Base-by-base conservation (phyloP, 176 grass and related monocot genomes). In the Carex cristatella region DNA sequence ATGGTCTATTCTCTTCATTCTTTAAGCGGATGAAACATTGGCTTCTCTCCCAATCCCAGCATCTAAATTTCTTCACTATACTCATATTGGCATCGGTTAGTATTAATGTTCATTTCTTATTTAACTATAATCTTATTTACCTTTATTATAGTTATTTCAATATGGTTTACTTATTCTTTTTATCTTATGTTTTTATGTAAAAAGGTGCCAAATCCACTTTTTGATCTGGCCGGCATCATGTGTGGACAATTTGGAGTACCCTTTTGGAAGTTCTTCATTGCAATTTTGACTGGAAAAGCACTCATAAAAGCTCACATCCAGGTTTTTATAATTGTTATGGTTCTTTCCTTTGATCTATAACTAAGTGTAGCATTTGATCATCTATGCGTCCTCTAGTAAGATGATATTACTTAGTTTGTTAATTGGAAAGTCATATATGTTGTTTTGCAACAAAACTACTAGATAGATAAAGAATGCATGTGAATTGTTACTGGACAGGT, bases 161-260 rank as follows among this genome's bases (percentile, higher is more conserved):
- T 85, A n/a, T 61, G 8, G 83, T 75, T 61, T 76, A 85, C 49
- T 75, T 57, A 73, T 85, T 75, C 57, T 87, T 89, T 81, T 18
- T 59, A 42, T 84, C 7, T 76, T 49, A 23, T 70, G n/a, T 53
- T 11, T 71, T 51, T 27, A 37, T 74, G 57, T 63, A 59, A 23
- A 83, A 74, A 92, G 96, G 93, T 99, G 60, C 96, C 96, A 14
- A 99, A 99, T 32, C 96, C 96, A 2, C 87, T 99, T 79, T 99
- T 99, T 87, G 96, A 99, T 84, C 90, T 95, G 84, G 93, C 93
- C 77, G 96, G 96, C 81, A 99, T 99, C 66, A 94, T 99, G 96
- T 99, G 96, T 82, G 96, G 96, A 38, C 96, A 99, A 95, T 92
- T 99, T 91, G 91, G 93, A 23, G 84, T 99, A 14, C 90, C 91